Conservation (phyloP, 768 basidiomycete species). For the Naganishia randhawae region DNA sequence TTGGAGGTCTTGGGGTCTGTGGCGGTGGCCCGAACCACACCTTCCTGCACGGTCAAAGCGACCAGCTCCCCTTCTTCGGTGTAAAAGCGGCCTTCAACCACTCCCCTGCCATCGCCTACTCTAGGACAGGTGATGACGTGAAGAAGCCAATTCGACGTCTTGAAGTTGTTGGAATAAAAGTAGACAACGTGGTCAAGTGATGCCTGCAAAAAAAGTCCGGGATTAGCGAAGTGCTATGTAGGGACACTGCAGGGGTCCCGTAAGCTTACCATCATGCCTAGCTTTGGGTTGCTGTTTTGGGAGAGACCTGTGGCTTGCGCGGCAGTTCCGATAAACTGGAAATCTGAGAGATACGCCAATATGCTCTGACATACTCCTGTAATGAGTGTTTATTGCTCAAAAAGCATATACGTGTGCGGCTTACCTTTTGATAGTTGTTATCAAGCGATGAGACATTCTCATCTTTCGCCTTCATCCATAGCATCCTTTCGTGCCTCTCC, state of each 20-base stretch:
- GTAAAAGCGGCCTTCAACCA: conserved; percentile 47
- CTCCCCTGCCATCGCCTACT: conserved; percentile 42
- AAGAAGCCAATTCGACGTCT: conserved; percentile 41
- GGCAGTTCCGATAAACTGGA: conserved; percentile 50
- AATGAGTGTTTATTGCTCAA: background rate
- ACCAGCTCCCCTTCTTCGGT: conserved; percentile 43
- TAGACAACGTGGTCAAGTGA: conserved; percentile 48
- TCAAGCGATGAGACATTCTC: conserved; percentile 16
- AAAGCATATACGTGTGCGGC: background rate
- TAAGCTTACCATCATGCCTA: conserved; percentile 45
- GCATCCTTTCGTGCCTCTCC: conserved; percentile 27
- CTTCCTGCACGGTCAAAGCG: conserved; percentile 50
- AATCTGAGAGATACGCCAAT: conserved; percentile 50
- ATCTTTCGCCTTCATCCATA: conserved; percentile 28
- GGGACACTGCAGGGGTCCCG: background rate
- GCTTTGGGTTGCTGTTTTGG: conserved; percentile 35
- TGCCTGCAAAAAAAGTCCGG: conserved; percentile 29
- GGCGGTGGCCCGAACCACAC: conserved; percentile 56
- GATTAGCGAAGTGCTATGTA: background rate
- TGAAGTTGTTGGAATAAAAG: conserved; percentile 46
- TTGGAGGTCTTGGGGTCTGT: conserved; percentile 67
- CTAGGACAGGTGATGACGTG: conserved; percentile 48
- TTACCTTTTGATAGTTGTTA: conserved; percentile 27
- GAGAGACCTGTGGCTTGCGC: conserved; percentile 44
- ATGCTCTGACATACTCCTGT: conserved; percentile 35